phyloP scores from a whole-genome alignment of 257 asterid genomes.

The Fraxinus quadrangulata region DNA sequence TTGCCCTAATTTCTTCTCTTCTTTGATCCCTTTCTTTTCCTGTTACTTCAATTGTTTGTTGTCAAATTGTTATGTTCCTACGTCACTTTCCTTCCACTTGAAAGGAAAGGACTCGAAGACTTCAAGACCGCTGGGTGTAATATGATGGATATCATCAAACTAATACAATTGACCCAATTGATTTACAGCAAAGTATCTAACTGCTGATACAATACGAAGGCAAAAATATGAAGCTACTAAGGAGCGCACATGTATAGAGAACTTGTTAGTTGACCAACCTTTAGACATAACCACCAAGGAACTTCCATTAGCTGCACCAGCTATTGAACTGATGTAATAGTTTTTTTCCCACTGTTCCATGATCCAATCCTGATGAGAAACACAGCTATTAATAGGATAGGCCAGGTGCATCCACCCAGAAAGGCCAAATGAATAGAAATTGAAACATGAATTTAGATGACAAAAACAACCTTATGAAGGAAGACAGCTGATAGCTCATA shows the following conservation, averaged over 20 bases:
- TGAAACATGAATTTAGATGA: constrained; percentile 6
- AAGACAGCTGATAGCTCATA: not conserved
- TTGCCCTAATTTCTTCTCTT: no score
- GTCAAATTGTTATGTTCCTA: no score
- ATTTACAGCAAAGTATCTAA: no score
- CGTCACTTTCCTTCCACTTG: no score
- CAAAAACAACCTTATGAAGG: not conserved
- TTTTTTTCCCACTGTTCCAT: constrained; percentile 99
- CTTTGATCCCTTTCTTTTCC: no score
- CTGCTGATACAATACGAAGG: not conserved
- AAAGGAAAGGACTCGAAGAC: no score
- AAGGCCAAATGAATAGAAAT: constrained; percentile 1
- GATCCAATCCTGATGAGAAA: constrained; percentile 92
- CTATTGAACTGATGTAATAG: constrained; percentile 91
- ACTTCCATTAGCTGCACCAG: constrained; percentile 92
- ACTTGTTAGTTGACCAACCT: constrained; percentile 50
- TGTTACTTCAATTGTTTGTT: no score
- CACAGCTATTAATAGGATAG: constrained; percentile 25
- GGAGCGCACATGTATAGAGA: not conserved
- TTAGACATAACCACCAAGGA: constrained; percentile 92
- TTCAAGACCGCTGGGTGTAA: no score
- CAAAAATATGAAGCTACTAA: not conserved
- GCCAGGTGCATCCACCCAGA: constrained; percentile 61
- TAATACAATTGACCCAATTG: no score
- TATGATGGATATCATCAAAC: no score